Base-by-base conservation (phyloP, 345 rosid genomes). In the Lepidium sativum region DNA sequence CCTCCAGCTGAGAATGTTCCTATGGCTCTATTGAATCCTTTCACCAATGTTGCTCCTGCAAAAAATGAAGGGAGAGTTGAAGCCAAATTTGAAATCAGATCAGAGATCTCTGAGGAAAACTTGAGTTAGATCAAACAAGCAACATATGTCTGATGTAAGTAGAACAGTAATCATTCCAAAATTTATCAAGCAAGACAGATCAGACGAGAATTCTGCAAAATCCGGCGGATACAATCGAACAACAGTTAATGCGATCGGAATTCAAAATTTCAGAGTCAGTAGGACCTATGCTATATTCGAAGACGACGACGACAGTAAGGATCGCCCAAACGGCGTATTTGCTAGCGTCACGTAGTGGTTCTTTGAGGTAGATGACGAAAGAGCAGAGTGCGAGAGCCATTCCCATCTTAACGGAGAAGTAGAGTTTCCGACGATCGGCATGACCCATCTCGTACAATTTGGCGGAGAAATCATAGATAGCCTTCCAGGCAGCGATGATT, bases 1-100 rank as follows among this genome's bases (percentile, higher is more conserved):
- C 79, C 83, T 50, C 90, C 98, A 7, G 96, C 98, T n/a, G 90
- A 83, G 6, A 91, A 39, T 50, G 98, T 91, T 13, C 98, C 98
- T 34, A 91, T 4, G 6, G 88, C 98, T 29, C 98, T 84, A 77
- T 91, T 88, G 68, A 91, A 88, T 29, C 98, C 98, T 72, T 88
- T 91, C 44, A 63, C 86, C 51, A 91, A 86, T 5, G 98, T 91
- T 64, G 95, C 95, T 21, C 98, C 98, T 91, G 8, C 15, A 13
- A 9, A 58, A 23, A 43, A 44, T 4, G 6, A 27, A 6, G 31
- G 2, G 15, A 43, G 34, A 56, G 33, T 53, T 49, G 7, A 5
- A 41, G 54, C 44, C 23, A 40, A 23, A 16, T 16, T 9, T 0
- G 10, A 2, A 48, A 38, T 13, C 52, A 40, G 63, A 56, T 16